Percentiles rank a stretch among this genome's conserved stretches.
Conservation (phyloP, 371 early-diverging fungal genomes). For the Haplosporangium sp. region DNA sequence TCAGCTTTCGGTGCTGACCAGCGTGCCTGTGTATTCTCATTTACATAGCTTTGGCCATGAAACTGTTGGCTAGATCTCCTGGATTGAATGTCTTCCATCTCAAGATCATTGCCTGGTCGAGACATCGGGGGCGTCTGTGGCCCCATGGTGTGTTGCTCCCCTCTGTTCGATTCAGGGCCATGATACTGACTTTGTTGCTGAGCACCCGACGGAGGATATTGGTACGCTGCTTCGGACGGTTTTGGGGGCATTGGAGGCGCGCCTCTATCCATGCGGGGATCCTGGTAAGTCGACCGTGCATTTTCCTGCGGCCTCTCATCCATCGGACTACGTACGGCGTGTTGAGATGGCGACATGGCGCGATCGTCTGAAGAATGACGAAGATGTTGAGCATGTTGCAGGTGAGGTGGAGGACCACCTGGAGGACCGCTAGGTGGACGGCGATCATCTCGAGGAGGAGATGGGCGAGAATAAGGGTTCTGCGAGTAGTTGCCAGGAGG, state of each 20-base stretch:
- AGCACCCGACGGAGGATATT: constrained; percentile 9
- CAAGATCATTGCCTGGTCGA: constrained; percentile 16
- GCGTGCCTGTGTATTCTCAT: constrained; percentile 1
- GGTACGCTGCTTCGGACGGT: constrained; percentile 9
- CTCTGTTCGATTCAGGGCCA: constrained; percentile 8
- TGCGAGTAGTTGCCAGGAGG: constrained; percentile 27
- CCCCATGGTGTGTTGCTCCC: constrained; percentile 12
- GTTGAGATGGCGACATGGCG: not conserved
- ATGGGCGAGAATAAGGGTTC: constrained; percentile 32
- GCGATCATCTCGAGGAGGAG: constrained; percentile 48
- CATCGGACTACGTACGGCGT: constrained; percentile 7
- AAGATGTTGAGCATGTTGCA: constrained; percentile 7
- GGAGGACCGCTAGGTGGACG: constrained; percentile 12
- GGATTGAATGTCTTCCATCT: constrained; percentile 11
- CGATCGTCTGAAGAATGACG: constrained; percentile 21
- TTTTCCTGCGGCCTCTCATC: constrained; percentile 1
- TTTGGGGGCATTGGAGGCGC: not conserved
- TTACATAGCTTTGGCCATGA: constrained; percentile 1
- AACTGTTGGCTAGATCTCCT: not conserved
- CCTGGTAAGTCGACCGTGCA: not conserved
- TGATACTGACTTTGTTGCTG: constrained; percentile 3
- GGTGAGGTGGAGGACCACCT: constrained; percentile 8
- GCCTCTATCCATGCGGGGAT: constrained; percentile 6
- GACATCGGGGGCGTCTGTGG: constrained; percentile 10
- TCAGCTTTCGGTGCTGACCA: constrained; percentile 17